Evolutionary conservation across 1,284 basidiomycete species (phyloP), one percentile per base, ranked within the genome.

Genomic region (Fomitiporia mediterranea): DNA sequence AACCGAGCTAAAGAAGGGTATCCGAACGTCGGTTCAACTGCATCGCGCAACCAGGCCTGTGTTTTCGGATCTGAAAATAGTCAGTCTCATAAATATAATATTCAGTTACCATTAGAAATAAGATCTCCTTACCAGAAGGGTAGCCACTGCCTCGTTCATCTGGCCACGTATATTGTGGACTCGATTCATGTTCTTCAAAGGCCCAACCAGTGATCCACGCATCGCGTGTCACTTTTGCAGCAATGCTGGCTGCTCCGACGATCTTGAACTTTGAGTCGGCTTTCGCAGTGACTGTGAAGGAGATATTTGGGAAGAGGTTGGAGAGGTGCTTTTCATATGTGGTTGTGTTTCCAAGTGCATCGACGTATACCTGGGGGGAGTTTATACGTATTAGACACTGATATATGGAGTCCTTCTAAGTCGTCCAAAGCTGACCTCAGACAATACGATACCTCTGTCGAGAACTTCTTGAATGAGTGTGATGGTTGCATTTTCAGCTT

Each of bases 231-330:
- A 95, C 94, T 71, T 99, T 99, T 3, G 96, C 96, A 3, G 94
- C 91, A 30, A 99, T 93, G 68, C 91, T 94, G 1, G 96, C 97
- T 4, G 96, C 96, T 19, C 94, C 91, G 55, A 99, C 97, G 60
- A 99, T 94, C 65, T 95, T 97, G 79, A 86, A 99, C 62, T 94
- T 86, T 17, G 89, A 89, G 69, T 99, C 96, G 13, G 96, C 96
- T 72, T 99, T 98, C 27, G 84, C 84, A 17, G 88, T 84, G 11
- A 99, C 96, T 0, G 91, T 94, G 69, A 98, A 95, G 40, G 78
- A 74, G 61, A 96, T 88, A 2, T 82, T 83, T 0, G 91, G 90
- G 69, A 97, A 98, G 43, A 85, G 68, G 7, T 78, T 76, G 7
- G 89, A 86, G 3, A 98, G 80, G 63, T 88, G 87, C 17, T 81